These are phyloP conservation scores for Kodamaea hsintzibuensis DNA, from an alignment of 805 yeast species.

Conservation along the genomic window DNA sequence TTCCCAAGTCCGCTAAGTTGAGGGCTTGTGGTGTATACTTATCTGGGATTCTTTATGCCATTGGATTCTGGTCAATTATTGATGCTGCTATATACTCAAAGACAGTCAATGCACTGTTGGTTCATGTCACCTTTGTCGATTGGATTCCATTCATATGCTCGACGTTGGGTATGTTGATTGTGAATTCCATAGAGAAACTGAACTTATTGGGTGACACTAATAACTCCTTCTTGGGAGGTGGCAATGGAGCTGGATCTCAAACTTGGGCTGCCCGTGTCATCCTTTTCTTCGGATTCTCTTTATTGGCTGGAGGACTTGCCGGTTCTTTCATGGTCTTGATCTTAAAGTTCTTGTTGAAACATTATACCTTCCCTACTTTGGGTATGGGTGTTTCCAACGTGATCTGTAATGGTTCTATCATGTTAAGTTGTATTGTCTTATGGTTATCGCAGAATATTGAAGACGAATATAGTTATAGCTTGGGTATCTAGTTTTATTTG, in stretches of 20 bases:
- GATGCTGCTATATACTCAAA: constrained; percentile 88
- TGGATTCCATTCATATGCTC: constrained; percentile 95
- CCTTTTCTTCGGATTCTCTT: constrained; percentile 86
- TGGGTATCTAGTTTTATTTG: constrained; percentile 44
- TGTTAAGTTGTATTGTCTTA: constrained; percentile 84
- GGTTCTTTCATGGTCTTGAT: constrained; percentile 89
- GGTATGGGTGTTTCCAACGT: constrained; percentile 95
- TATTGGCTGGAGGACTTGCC: constrained; percentile 91
- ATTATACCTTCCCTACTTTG: constrained; percentile 80
- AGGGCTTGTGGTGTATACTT: constrained; percentile 74
- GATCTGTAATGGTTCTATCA: constrained; percentile 70
- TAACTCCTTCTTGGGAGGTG: constrained; percentile 42
- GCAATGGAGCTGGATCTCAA: constrained; percentile 40
- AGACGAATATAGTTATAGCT: constrained; percentile 91
- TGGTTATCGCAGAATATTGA: constrained; percentile 97
- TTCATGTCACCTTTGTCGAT: constrained; percentile 88
- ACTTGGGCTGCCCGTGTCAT: constrained; percentile 95
- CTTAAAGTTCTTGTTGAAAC: constrained; percentile 77
- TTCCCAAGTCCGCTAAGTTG: constrained; percentile 71
- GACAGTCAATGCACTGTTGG: constrained; percentile 79
- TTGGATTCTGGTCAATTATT: constrained; percentile 86
- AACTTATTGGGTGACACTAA: constrained; percentile 48
- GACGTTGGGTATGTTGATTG: constrained; percentile 83
- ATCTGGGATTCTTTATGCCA: constrained; percentile 75
- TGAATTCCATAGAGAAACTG: constrained; percentile 70